These are phyloP conservation scores for Trypanosoma avium DNA, from an alignment of 208 protist genomes.

Conservation along the genomic window DNA sequence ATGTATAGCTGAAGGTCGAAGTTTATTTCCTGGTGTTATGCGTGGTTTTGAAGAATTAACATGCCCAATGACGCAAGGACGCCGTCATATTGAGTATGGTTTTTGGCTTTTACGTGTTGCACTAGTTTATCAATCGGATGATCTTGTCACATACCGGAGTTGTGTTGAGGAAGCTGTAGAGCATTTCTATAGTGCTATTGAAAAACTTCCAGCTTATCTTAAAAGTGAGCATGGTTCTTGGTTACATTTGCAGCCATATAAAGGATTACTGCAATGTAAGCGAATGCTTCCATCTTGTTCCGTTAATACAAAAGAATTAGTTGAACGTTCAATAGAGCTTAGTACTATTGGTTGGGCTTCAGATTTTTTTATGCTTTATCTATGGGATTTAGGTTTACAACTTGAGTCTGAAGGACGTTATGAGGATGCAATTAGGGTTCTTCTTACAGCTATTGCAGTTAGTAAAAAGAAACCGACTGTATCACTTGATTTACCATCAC, in stretches of 20 bases:
- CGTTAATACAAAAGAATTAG: constrained; percentile 62
- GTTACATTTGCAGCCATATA: constrained; percentile 79
- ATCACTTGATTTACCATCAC: constrained; percentile 42
- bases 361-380: constrained; percentile 69
- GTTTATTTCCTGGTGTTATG: constrained; percentile 41
- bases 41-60: constrained; percentile 49
- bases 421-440: constrained; percentile 45
- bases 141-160: constrained; percentile 35
- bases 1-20: constrained; percentile 42
- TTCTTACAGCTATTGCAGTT: constrained; percentile 64
- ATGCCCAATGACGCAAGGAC: constrained; percentile 58
- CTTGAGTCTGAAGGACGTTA: constrained; percentile 66
- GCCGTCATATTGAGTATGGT: constrained; percentile 67
- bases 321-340: constrained; percentile 62
- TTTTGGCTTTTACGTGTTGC: constrained; percentile 67
- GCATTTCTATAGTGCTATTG: constrained; percentile 69
- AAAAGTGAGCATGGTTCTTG: constrained; percentile 77
- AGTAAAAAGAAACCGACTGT: constrained; percentile 65
- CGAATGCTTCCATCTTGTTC: constrained; percentile 69
- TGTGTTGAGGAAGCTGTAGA: constrained; percentile 64
- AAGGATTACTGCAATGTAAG: constrained; percentile 72
- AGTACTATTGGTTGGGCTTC: constrained; percentile 75
- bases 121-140: constrained; percentile 22
- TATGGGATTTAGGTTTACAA: constrained; percentile 64
- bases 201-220: constrained; percentile 61